Conservation (phyloP, 768 basidiomycete genomes). For the Leccinum obscurum region DNA sequence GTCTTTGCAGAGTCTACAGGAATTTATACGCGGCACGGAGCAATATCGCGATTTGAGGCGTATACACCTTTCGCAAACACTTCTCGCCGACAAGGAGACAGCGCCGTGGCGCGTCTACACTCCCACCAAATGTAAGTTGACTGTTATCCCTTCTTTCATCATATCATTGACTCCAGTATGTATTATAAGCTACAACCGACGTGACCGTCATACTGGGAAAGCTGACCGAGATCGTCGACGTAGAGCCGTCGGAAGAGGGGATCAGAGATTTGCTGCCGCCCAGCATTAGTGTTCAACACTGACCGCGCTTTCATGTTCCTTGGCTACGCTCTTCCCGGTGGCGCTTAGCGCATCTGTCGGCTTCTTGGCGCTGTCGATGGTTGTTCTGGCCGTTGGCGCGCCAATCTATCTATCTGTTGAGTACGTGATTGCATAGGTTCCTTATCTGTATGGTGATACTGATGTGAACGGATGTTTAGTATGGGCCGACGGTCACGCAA, state of each 20-base stretch:
- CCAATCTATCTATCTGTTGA: too few relatives aligned
- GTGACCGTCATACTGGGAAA: conserved; percentile 17
- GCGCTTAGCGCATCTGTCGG: too few relatives aligned
- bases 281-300: conserved; percentile 15
- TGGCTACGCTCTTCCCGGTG: too few relatives aligned
- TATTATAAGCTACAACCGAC: conserved; percentile 10
- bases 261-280: conserved; percentile 18
- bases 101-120: not conserved
- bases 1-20: not conserved
- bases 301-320: not conserved
- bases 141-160: not conserved
- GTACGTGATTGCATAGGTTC: too few relatives aligned
- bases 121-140: not conserved
- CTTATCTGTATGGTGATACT: too few relatives aligned
- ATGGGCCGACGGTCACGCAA: too few relatives aligned
- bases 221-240: conserved; percentile 19
- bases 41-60: not conserved
- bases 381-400: too few relatives aligned
- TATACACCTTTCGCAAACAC: not conserved
- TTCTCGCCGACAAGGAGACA: not conserved
- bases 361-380: too few relatives aligned
- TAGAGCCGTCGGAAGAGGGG: conserved; percentile 18
- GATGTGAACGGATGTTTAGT: too few relatives aligned
- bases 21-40: not conserved
- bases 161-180: not conserved